Evolutionary conservation across 2,329 filamentous ascomycete genomes (phyloP).

Genomic region (Hawksworthiomyces lignivorus): DNA sequence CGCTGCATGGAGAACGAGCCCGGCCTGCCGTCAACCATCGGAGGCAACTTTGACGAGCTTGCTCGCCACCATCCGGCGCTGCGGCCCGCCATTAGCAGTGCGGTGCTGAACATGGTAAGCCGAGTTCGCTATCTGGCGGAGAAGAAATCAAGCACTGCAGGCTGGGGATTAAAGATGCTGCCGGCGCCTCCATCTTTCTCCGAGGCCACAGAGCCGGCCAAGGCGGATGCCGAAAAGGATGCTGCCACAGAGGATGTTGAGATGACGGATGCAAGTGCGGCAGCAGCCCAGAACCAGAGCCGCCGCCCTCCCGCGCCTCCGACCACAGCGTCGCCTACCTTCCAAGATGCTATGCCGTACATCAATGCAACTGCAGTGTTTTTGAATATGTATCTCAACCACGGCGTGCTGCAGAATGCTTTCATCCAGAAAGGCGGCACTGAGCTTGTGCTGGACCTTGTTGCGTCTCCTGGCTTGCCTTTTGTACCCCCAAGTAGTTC

Average conservation of each 20-base stretch:
- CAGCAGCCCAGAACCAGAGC: too few relatives aligned
- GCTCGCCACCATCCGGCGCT: constrained; percentile 85
- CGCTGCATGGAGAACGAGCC: constrained; percentile 69
- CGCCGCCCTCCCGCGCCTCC: too few relatives aligned
- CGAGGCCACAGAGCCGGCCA: neutral
- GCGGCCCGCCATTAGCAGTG: constrained; percentile 70
- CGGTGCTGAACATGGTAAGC: constrained; percentile 83
- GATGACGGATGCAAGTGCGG: constrained; percentile 49
- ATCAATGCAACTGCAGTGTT: constrained; percentile 72
- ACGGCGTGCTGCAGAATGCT: constrained; percentile 60
- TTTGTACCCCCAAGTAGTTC: constrained; percentile 61
- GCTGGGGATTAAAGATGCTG: constrained; percentile 75
- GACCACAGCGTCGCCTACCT: constrained; percentile 15
- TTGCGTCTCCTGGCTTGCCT: constrained; percentile 72
- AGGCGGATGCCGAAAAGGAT: too few relatives aligned
- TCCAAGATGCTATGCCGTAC: constrained; percentile 53
- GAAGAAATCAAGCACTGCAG: constrained; percentile 57
- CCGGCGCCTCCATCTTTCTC: constrained; percentile 38
- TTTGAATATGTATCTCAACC: constrained; percentile 64
- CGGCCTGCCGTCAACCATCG: constrained; percentile 63
- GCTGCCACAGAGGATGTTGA: constrained; percentile 48
- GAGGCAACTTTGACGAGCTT: constrained; percentile 85
- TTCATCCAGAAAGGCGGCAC: constrained; percentile 76
- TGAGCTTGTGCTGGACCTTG: constrained; percentile 76
- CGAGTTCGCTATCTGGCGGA: constrained; percentile 69